phyloP scores from a whole-genome alignment of 208 protist genomes.

The Endotrypanum monterogeii region DNA sequence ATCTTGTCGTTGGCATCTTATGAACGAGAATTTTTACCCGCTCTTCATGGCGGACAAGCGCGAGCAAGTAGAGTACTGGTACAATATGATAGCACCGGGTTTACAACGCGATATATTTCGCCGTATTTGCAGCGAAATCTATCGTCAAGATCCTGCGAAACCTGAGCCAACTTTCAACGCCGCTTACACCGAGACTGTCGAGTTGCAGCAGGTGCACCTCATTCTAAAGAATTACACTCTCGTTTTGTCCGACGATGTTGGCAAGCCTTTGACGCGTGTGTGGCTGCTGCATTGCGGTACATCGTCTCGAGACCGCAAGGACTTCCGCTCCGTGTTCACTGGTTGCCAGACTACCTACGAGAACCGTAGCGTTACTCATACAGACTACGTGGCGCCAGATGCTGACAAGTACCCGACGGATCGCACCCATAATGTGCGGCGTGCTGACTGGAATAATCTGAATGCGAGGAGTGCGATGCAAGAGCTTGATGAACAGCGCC shows the following conservation, averaged over 20 bases:
- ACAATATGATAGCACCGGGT: conserved; percentile 81
- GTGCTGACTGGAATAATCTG: conserved; percentile 71
- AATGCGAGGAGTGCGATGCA: conserved; percentile 44
- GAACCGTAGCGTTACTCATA: conserved; percentile 55
- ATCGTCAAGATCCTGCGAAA: conserved; percentile 39
- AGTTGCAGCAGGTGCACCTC: conserved; percentile 53
- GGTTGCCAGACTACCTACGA: conserved; percentile 61
- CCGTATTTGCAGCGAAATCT: conserved; percentile 77
- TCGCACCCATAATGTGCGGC: conserved; percentile 65
- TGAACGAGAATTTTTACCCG: conserved; percentile 74
- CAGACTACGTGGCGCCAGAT: conserved; percentile 65
- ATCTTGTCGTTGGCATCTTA: conserved; percentile 79
- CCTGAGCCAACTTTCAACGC: conserved; percentile 38
- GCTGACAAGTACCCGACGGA: conserved; percentile 51
- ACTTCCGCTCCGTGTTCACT: conserved; percentile 83
- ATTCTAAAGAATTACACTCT: conserved; percentile 71
- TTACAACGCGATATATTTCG: conserved; percentile 77
- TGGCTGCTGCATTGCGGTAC: conserved; percentile 65
- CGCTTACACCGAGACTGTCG: conserved; percentile 34
- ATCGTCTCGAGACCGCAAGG: conserved; percentile 44
- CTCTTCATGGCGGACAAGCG: conserved; percentile 51
- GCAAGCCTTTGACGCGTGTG: conserved; percentile 51
- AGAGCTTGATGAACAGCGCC: conserved; percentile 30
- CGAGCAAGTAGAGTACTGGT: conserved; percentile 84
- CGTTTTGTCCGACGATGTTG: conserved; percentile 49